These are phyloP conservation scores for Prunus fruticosa DNA, from an alignment of 306 rosid species.

Conservation along the genomic window DNA sequence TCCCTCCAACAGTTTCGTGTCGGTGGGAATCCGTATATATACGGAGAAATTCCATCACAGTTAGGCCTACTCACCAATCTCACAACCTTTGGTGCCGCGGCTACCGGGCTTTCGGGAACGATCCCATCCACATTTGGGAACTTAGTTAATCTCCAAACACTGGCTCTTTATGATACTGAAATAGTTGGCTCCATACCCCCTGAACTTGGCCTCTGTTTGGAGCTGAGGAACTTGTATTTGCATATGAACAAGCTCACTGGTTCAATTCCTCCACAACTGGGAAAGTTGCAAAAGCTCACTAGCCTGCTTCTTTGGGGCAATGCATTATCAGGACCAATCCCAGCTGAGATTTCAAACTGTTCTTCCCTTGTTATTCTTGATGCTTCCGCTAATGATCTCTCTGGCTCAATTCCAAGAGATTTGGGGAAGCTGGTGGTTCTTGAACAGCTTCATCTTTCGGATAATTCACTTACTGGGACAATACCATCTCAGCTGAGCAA, in stretches of 20 bases:
- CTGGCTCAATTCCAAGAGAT: constrained; percentile 71
- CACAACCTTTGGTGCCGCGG: constrained; percentile 90
- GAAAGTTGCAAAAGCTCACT: constrained; percentile 78
- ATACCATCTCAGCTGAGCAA: constrained; percentile 85
- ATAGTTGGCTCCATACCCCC: constrained; percentile 71
- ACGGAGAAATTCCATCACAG: constrained; percentile 70
- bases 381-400: constrained; percentile 71
- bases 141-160: constrained; percentile 71
- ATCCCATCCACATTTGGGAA: constrained; percentile 85
- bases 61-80: constrained; percentile 76
- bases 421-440: constrained; percentile 76
- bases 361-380: constrained; percentile 81
- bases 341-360: constrained; percentile 78
- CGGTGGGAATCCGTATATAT: constrained; percentile 86
- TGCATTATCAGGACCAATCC: constrained; percentile 67
- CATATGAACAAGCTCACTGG: constrained; percentile 87
- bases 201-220: constrained; percentile 76
- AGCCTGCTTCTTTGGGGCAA: constrained; percentile 86
- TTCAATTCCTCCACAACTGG: constrained; percentile 63
- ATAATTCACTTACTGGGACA: constrained; percentile 60
- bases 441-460: constrained; percentile 89
- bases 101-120: constrained; percentile 81
- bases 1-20: constrained; percentile 83
- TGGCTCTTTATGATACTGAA: constrained; percentile 86
- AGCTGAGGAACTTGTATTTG: constrained; percentile 74